A percentile compares a stretch with the other conserved stretches of the same genome.
Evolutionary conservation across 345 rosid genomes (phyloP).

Genomic region (Salix arbutifolia): DNA sequence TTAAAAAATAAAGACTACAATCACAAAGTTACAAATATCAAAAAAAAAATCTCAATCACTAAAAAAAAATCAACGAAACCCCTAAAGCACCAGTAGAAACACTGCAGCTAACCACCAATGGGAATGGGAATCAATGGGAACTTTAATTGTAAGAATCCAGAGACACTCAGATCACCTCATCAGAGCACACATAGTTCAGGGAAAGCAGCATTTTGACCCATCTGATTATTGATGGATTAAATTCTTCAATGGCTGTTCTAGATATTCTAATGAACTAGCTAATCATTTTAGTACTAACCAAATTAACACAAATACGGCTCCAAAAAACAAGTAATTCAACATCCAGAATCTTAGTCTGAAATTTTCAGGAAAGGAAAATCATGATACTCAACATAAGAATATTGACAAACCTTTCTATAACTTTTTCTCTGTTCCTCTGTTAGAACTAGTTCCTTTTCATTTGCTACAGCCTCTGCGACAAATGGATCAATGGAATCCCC

Average conservation of each 20-base stretch:
- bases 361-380: not conserved
- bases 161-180: not conserved
- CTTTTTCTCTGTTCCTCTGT: conserved; percentile 73
- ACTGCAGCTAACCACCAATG: not conserved
- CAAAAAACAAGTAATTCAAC: not conserved
- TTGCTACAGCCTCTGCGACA: conserved; percentile 76
- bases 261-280: not conserved
- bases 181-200: not conserved
- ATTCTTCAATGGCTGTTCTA: not conserved
- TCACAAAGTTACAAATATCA: not conserved
- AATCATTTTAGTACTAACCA: not conserved
- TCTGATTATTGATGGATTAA: not conserved
- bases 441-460: conserved; percentile 69
- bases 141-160: not conserved
- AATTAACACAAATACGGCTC: not conserved
- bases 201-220: not conserved
- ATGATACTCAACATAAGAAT: not conserved
- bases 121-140: not conserved
- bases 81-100: not conserved
- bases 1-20: not conserved
- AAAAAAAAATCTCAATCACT: not conserved
- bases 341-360: not conserved
- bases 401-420: conserved; percentile 65
- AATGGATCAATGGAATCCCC: conserved; percentile 59
- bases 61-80: not conserved